A percentile compares a stretch with the other conserved stretches of the same genome.
phyloP scores from a whole-genome alignment of 495 filamentous ascomycete genomes.

The Viridothelium virens region DNA sequence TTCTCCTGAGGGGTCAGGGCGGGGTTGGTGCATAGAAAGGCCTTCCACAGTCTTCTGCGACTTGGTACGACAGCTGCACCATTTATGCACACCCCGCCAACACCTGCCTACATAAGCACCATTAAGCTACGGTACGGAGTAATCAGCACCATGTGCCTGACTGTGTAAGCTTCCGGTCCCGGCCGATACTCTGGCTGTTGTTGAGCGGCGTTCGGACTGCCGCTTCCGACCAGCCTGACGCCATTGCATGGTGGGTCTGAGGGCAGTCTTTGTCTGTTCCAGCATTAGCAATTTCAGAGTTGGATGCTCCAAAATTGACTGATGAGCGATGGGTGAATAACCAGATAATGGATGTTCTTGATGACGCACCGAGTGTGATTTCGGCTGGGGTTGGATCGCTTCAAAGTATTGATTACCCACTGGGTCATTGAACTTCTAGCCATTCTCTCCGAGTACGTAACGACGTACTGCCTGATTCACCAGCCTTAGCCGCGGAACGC shows the following conservation, averaged over 20 bases:
- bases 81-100: constrained; percentile 4
- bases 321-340: not conserved
- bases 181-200: no score
- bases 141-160: not conserved
- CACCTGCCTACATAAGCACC: no score
- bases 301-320: no score
- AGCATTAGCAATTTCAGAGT: no score
- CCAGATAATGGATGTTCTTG: not conserved
- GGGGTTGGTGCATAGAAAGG: constrained; percentile 4
- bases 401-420: no score
- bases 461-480: constrained; percentile 5
- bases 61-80: constrained; percentile 6
- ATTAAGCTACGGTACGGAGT: no score
- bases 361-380: not conserved
- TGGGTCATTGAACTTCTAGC: not conserved
- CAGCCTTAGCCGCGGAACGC: not conserved
- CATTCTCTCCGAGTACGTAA: not conserved
- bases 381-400: not conserved
- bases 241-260: no score
- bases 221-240: no score
- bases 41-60: constrained; percentile 1
- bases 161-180: not conserved
- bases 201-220: no score
- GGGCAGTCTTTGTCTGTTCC: no score
- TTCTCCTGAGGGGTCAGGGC: not conserved